Base-by-base conservation (phyloP, 805 yeast species). In the Zygoascus ofunaensis region DNA sequence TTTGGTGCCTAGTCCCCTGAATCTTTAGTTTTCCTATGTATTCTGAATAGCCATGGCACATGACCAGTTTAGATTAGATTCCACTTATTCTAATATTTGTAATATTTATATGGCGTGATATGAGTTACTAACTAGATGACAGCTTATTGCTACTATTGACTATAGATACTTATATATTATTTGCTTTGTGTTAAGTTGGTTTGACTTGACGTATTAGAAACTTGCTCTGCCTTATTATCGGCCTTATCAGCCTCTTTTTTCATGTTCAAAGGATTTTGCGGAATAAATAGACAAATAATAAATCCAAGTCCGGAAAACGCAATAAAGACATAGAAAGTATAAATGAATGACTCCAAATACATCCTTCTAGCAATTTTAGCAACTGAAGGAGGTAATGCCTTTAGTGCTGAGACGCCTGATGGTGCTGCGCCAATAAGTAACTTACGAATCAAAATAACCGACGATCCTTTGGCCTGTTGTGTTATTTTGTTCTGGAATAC, bases 401-500 rank as follows among this genome's bases (percentile, higher is more conserved):
- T 42, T 12, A 54, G 30, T n/a, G 41, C 36, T 33, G 48, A 45
- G 37, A 54, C 52, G 38, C 49, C 42, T 4, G 49, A 28, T 1
- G 55, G 50, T 14, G 55, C 51, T 17, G 45, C 37, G 2, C 48
- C 55, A 21, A 37, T 26, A 5, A 51, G 47, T 17, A 52, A 28
- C 5, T 36, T 38, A 8, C 14, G 36, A 7, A 53, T 21, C 21
- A 23, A 26, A 5, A 35, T 33, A 33, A 43, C 35, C 5, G 28
- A 43, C 18, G 40, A 34, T 14, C 26, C 19, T 50, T 49, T 60
- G 46, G 63, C 51, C 4, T 61, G 52, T 2, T 57, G 44, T 4
- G 65, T 56, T 52, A 68, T 70, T 5, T 67, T 65, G n/a, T 67
- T 61, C 47, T 71, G 73, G 2, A 70, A 65, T 17, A 72, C 56